These are phyloP conservation scores for Cadophora sp. DNA, from an alignment of 2,329 filamentous ascomycete species.

Conservation along the genomic window DNA sequence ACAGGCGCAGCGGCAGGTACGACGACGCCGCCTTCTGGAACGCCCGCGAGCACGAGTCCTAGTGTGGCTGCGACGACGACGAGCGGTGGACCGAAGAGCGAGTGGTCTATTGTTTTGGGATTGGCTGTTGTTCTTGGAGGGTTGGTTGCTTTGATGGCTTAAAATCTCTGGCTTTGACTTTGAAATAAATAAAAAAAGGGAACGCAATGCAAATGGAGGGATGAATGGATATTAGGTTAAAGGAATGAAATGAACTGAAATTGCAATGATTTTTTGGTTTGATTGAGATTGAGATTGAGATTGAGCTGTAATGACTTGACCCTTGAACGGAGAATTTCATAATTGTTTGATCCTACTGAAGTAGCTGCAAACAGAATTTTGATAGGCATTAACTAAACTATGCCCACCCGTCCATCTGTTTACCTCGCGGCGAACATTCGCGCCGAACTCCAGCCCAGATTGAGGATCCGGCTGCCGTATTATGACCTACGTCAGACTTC, in stretches of 20 bases:
- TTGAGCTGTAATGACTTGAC: too few species aligned
- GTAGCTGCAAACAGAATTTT: too few species aligned
- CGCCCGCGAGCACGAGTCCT: constrained; percentile 12
- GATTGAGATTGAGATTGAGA: too few species aligned
- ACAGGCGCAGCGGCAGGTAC: background rate
- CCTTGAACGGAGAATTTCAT: too few species aligned
- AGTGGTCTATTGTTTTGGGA: constrained; percentile 27
- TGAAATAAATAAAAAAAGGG: background rate
- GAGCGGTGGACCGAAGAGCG: constrained; percentile 21
- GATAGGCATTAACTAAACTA: too few species aligned
- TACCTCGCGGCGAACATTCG: too few species aligned
- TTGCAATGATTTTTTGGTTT: too few species aligned
- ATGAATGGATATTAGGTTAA: background rate
- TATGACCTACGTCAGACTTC: background rate
- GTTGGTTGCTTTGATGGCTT: constrained; percentile 36
- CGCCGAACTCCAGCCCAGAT: background rate
- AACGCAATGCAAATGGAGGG: background rate
- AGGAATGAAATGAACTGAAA: too few species aligned
- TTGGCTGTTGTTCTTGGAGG: constrained; percentile 32
- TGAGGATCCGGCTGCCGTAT: background rate
- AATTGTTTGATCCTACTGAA: too few species aligned
- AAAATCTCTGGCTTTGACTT: background rate
- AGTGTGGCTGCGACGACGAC: constrained; percentile 20
- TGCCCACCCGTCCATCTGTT: too few species aligned
- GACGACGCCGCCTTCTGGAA: constrained; percentile 2